Evolutionary conservation across 2,329 filamentous ascomycete species (phyloP).

Genomic region (Rhynchosporium graminicola): DNA sequence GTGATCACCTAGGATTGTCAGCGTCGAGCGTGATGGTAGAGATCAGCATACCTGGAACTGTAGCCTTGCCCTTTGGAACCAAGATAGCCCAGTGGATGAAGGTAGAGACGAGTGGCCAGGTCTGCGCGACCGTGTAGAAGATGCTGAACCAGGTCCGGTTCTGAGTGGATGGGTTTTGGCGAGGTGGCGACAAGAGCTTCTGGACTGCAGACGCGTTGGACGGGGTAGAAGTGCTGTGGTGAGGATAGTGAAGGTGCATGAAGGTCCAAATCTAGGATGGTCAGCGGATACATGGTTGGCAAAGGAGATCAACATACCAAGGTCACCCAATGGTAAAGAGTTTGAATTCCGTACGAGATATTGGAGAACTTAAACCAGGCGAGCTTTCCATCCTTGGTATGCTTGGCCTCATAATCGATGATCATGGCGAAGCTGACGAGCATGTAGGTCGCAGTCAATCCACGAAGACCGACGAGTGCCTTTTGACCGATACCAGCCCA

Average conservation of each 20-base stretch:
- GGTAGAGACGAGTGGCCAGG: conserved; percentile 38
- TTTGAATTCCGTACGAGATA: conserved; percentile 36
- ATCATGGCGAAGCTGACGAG: conserved; percentile 30
- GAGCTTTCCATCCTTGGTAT: conserved; percentile 28
- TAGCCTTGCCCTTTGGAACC: conserved; percentile 32
- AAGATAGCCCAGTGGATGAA: conserved; percentile 39
- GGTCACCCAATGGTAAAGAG: conserved; percentile 37
- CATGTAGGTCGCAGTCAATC: conserved; percentile 33
- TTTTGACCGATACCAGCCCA: conserved; percentile 39
- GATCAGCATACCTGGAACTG: conserved; percentile 27
- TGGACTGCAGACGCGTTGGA: conserved; percentile 25
- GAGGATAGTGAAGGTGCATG: conserved; percentile 41
- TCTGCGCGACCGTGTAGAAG: conserved; percentile 38
- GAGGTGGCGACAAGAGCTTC: conserved; percentile 34
- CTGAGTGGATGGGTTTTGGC: conserved; percentile 28
- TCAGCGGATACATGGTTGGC: not conserved
- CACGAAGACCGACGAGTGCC: conserved; percentile 34
- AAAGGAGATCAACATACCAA: conserved; percentile 34
- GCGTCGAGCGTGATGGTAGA: not conserved
- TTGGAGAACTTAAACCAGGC: conserved; percentile 38
- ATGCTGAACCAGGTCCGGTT: conserved; percentile 39
- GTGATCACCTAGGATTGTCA: conserved; percentile 28
- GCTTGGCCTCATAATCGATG: conserved; percentile 35
- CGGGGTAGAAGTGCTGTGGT: conserved; percentile 27
- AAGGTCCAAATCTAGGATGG: conserved; percentile 38